Evolutionary conservation across 495 filamentous ascomycete species (phyloP), one percentile per base, ranked within the genome.

Genomic region (Glarea lozoyensis): DNA sequence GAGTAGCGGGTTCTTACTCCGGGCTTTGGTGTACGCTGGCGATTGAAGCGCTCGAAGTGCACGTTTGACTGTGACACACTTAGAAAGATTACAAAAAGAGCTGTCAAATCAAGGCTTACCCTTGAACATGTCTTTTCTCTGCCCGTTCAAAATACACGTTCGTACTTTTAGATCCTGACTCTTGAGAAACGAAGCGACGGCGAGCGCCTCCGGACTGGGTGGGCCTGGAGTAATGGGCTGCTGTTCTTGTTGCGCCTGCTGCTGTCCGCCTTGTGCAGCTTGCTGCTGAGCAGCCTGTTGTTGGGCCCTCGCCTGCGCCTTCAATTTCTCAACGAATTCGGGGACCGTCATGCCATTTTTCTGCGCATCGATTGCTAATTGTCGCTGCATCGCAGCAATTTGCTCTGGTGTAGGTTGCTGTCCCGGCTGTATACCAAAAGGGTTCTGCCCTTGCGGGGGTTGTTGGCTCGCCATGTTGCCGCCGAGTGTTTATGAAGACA

Each of bases 81-180:
- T 54, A n/a, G 46, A 37, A 20, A 43, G 12, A 1, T 25, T 10
- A 35, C 3, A 21, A 2, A 15, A 11, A 10, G 19, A 23, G 6
- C 11, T 32, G 17, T 1, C 10, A 15, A 9, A 4, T 16, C 7
- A 30, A 10, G 40, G 42, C 57, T 39, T 63, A 94, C 90, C 84
- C 73, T 83, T 86, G 66, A 99, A 97, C 80, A 99, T 88, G 49
- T 99, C 90, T 67, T 95, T 97, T 45, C 93, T 74, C 68, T 97
- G 90, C 48, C 92, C 93, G 54, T 96, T 88, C 51, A 95, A 70
- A 45, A 99, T 93, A 65, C 83, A 88, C 20, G 92, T 95, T 50
- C 93, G 73, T 32, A 78, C 69, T 74, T 99, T 99, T 49, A 99
- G 68, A 50, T 86, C 72, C 64, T 96, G 89, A 39, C 74, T 65